A percentile compares a stretch with the other conserved stretches of the same genome.
phyloP scores from a whole-genome alignment of 495 filamentous ascomycete genomes.

The Podospora pseudocomata region DNA sequence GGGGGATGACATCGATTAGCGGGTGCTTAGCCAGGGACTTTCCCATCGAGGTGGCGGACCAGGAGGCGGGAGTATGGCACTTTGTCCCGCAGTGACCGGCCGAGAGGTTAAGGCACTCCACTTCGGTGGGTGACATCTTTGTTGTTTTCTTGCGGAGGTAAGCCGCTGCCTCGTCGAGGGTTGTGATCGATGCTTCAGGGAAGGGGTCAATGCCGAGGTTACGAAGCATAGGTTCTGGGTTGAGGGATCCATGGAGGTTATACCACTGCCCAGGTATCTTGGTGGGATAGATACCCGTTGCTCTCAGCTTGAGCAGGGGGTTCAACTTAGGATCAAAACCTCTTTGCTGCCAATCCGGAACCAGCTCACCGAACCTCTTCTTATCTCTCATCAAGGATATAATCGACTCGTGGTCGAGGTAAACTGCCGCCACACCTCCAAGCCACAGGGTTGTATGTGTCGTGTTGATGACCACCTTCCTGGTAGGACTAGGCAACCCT shows the following conservation, averaged over 20 bases:
- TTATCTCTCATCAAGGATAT: constrained; percentile 5
- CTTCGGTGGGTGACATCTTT: constrained; percentile 19
- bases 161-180: constrained; percentile 22
- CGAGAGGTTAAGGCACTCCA: constrained; percentile 26
- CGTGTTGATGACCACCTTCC: constrained; percentile 24
- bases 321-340: neutral
- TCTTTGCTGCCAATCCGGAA: constrained; percentile 21
- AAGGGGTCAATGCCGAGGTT: constrained; percentile 24
- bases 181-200: constrained; percentile 13
- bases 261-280: constrained; percentile 24
- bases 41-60: constrained; percentile 25
- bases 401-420: constrained; percentile 13
- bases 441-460: constrained; percentile 28
- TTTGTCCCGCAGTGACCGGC: constrained; percentile 29
- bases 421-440: constrained; percentile 17
- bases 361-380: constrained; percentile 4
- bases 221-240: constrained; percentile 21
- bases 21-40: constrained; percentile 21
- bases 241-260: constrained; percentile 23
- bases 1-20: constrained; percentile 19
- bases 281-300: constrained; percentile 27
- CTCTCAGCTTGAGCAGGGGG: constrained; percentile 17
- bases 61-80: constrained; percentile 26
- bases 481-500: constrained; percentile 7
- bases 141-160: constrained; percentile 15